Evolutionary conservation across 2,329 filamentous ascomycete genomes (phyloP), one percentile per base, ranked within the genome.

Genomic region (Xylaria arbuscula): DNA sequence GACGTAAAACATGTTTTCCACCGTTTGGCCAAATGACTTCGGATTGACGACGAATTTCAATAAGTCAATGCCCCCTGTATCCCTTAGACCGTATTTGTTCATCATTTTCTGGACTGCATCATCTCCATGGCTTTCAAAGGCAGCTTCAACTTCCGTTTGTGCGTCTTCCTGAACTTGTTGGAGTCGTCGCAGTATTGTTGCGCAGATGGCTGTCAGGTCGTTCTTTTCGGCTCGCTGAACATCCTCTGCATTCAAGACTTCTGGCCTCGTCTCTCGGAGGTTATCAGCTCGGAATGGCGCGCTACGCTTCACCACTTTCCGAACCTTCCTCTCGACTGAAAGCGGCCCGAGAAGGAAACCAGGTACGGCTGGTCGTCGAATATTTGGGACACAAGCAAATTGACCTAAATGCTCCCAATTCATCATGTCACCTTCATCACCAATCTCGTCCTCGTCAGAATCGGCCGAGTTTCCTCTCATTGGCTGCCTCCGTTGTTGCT

Each of bases 1-100:
- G 73, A 97, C 88, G 78, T 98, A 98, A 80, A 99, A 99, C 75
- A 99, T 85, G 75, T 99, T 99, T 78, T 99, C 96, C 7, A 99
- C 90, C 0, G 94, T 97, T 80, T 99, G 96, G 0, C 93, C 93
- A 75, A 98, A 99, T 0, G 93, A 97, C 47, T 83, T 83, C 0
- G 96, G 96, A 74, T 99, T 97, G 71, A 98, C 87, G 48, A 94
- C 93, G 73, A 98, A 98, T 61, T 92, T 89, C 78, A 98, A 91
- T 13, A 98, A 81, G 58, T 92, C 89, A 3, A 97, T 87, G 17
- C 93, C 92, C 1, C 90, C 90, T 1, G 89, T 89, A 19, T 86
- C 84, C 13, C 89, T 86, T 15, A 97, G 82, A 2, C 90, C 87
- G 74, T 92, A 82, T 63, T 87, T 84, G 45, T 88, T 86, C 85